Conservation (phyloP, 768 basidiomycete genomes). For the Agaricus subrufescens region DNA sequence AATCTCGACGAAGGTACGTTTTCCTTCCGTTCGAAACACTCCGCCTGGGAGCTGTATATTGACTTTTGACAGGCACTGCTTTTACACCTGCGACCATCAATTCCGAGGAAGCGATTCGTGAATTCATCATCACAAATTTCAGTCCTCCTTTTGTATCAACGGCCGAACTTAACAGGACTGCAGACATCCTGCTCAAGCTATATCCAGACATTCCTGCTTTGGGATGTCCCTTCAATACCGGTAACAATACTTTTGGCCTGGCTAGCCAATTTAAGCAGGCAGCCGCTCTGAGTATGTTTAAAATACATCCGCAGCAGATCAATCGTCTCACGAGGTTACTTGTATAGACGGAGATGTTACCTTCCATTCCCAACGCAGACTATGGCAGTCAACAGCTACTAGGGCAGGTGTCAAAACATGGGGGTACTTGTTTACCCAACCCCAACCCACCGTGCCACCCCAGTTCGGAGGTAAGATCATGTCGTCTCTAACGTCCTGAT, state of each 20-base stretch:
- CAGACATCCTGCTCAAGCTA: constrained; percentile 25
- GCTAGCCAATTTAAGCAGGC: constrained; percentile 27
- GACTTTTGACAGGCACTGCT: constrained; percentile 25
- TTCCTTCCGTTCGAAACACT: neutral
- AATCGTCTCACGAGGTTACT: neutral
- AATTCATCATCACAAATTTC: constrained; percentile 19
- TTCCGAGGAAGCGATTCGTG: constrained; percentile 20
- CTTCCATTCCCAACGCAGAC: constrained; percentile 34
- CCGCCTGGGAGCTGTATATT: neutral
- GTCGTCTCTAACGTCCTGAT: neutral
- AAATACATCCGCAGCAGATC: neutral
- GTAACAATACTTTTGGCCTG: constrained; percentile 41
- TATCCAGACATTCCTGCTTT: constrained; percentile 38
- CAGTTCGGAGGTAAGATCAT: constrained; percentile 22
- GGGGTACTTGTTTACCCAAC: constrained; percentile 41
- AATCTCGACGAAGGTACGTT: constrained; percentile 40
- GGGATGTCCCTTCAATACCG: constrained; percentile 44
- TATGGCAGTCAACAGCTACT: constrained; percentile 34
- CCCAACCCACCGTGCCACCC: constrained; percentile 21
- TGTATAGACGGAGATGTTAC: constrained; percentile 30
- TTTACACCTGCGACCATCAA: constrained; percentile 25
- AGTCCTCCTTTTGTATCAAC: constrained; percentile 23
- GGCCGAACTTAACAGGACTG: constrained; percentile 15
- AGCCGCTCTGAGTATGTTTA: constrained; percentile 23
- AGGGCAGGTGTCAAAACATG: constrained; percentile 31